Evolutionary conservation across 225 moss, liverwort and hornwort species (phyloP).

Genomic region (Straminergon stramineum): DNA sequence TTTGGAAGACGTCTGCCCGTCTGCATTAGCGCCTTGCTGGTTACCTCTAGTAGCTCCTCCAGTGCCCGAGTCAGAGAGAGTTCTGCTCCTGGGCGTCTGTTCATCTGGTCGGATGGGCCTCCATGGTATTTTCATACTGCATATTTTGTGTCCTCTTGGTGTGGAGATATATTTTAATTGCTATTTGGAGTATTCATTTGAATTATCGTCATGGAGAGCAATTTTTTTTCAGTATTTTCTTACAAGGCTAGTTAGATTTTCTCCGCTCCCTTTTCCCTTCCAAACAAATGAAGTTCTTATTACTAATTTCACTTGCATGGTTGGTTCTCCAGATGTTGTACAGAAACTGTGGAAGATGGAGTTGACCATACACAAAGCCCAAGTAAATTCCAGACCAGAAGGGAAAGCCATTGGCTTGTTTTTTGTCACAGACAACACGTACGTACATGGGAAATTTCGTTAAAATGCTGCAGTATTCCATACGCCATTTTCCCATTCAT

Average conservation of each 20-base stretch:
- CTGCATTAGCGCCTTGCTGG: slow-evolving; percentile 13
- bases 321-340: slow-evolving; percentile 36
- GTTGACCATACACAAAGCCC: slow-evolving; percentile 53
- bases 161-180: neutral
- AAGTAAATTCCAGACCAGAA: slow-evolving; percentile 42
- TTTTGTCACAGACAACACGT: slow-evolving; percentile 57
- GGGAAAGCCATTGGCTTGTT: slow-evolving; percentile 45
- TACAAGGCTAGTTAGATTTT: neutral
- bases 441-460: neutral
- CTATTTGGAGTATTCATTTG: neutral
- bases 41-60: slow-evolving; percentile 13
- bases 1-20: slow-evolving; percentile 33
- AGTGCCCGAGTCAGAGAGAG: slow-evolving; percentile 20
- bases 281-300: neutral
- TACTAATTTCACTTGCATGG: neutral
- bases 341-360: slow-evolving; percentile 63
- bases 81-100: slow-evolving; percentile 33
- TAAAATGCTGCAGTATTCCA: too few species aligned
- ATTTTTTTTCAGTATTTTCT: neutral
- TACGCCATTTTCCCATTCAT: too few species aligned
- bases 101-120: slow-evolving; percentile 37
- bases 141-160: neutral
- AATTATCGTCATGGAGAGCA: neutral
- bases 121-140: slow-evolving; percentile 20
- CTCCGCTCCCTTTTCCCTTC: neutral